Evolutionary conservation across 2,329 filamentous ascomycete genomes (phyloP).

Genomic region (Penicillium sp.): DNA sequence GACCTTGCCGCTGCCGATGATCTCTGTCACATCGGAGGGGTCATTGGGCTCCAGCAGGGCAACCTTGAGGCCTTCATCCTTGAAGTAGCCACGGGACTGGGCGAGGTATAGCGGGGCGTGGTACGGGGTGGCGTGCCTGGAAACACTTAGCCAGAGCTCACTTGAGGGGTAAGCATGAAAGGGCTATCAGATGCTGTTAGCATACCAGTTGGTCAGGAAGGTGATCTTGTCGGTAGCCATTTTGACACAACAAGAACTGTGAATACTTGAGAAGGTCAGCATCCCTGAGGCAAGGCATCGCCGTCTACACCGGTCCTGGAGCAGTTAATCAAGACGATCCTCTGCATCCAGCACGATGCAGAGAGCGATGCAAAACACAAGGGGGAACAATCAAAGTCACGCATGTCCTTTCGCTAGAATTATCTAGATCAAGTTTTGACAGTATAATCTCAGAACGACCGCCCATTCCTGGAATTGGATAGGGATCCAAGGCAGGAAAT

Average conservation of each 20-base stretch:
- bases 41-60: constrained; percentile 78
- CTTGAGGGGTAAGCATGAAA: not conserved
- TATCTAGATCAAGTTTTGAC: constrained; percentile 84
- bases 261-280: constrained; percentile 34
- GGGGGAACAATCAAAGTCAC: constrained; percentile 60
- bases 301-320: constrained; percentile 8
- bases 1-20: constrained; percentile 75
- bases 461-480: constrained; percentile 21
- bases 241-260: constrained; percentile 44
- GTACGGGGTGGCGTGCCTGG: constrained; percentile 80
- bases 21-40: constrained; percentile 80
- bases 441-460: constrained; percentile 74
- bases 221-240: constrained; percentile 87
- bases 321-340: not conserved
- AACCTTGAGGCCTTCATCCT: constrained; percentile 76
- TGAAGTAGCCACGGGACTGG: constrained; percentile 74
- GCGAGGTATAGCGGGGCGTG: constrained; percentile 78
- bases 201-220: constrained; percentile 81
- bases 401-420: constrained; percentile 88
- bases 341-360: constrained; percentile 7
- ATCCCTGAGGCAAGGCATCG: constrained; percentile 27
- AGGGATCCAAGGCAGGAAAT: constrained; percentile 10
- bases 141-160: constrained; percentile 33
- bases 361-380: constrained; percentile 20
- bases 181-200: constrained; percentile 20